Conservation (phyloP, 2,329 filamentous ascomycete species). For the Xylariomycetidae sp. region DNA sequence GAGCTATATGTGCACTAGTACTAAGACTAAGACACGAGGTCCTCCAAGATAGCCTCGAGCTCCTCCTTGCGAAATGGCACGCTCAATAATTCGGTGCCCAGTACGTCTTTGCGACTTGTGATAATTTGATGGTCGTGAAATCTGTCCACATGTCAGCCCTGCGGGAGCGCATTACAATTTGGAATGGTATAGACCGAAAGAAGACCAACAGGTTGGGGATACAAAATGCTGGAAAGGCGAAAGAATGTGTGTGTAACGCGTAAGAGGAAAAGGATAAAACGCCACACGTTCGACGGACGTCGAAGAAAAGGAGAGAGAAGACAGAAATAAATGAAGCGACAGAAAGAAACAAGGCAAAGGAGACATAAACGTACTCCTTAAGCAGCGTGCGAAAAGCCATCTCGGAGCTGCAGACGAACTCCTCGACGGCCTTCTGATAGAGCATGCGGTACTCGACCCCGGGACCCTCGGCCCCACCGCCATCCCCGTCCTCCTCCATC, state of each 20-base stretch:
- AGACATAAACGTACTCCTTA: constrained; percentile 63
- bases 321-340: constrained; percentile 20
- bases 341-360: not conserved
- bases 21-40: constrained; percentile 41
- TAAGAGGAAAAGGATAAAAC: too few relatives aligned
- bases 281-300: too few relatives aligned
- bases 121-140: constrained; percentile 99
- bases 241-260: too few relatives aligned
- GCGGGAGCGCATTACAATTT: too few relatives aligned
- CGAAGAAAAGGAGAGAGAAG: too few relatives aligned
- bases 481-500: constrained; percentile 53
- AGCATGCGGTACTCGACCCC: constrained; percentile 86
- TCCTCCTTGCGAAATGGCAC: constrained; percentile 85
- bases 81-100: constrained; percentile 79
- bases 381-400: constrained; percentile 90
- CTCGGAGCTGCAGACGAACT: constrained; percentile 95
- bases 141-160: constrained; percentile 32
- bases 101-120: constrained; percentile 74
- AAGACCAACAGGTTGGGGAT: too few relatives aligned
- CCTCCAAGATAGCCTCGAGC: constrained; percentile 81
- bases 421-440: constrained; percentile 92
- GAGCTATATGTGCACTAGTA: too few relatives aligned
- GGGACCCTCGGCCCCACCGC: constrained; percentile 44
- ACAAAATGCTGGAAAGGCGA: too few relatives aligned
- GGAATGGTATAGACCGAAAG: too few relatives aligned